Conservation (phyloP, 495 filamentous ascomycete species). For the Friedmanniomyces endolithicus region DNA sequence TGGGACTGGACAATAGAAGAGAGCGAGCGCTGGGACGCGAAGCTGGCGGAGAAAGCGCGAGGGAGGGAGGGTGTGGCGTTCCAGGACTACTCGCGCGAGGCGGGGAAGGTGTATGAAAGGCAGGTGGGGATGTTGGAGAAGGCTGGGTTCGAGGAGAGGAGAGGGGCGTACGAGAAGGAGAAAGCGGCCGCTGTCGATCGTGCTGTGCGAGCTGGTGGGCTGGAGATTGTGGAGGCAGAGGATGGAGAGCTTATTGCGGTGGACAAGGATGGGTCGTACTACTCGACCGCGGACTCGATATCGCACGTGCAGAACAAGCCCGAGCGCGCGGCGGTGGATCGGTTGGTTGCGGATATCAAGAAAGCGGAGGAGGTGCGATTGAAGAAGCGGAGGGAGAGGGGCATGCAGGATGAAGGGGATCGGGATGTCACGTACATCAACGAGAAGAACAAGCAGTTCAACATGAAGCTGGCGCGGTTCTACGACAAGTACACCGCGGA, state of each 20-base stretch:
- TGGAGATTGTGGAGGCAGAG: constrained; percentile 87
- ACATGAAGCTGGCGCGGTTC: constrained; percentile 86
- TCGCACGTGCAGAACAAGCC: constrained; percentile 78
- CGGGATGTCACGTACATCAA: constrained; percentile 97
- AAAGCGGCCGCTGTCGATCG: constrained; percentile 75
- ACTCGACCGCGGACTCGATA: constrained; percentile 69
- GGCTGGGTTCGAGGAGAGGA: constrained; percentile 35
- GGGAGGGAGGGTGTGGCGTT: constrained; percentile 81
- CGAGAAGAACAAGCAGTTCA: constrained; percentile 98
- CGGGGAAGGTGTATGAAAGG: constrained; percentile 83
- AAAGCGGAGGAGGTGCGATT: constrained; percentile 79
- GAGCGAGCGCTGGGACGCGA: constrained; percentile 82
- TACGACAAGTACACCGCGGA: constrained; percentile 98
- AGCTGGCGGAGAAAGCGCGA: constrained; percentile 70
- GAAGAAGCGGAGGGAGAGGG: constrained; percentile 69
- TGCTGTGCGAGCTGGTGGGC: constrained; percentile 62
- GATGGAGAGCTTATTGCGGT: constrained; percentile 90
- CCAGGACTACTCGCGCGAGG: constrained; percentile 76
- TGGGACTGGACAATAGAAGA: constrained; percentile 99
- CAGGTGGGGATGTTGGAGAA: constrained; percentile 53
- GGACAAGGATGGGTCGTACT: constrained; percentile 81
- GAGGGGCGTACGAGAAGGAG: constrained; percentile 71
- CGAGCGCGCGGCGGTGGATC: constrained; percentile 78
- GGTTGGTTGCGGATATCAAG: constrained; percentile 69
- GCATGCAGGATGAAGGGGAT: constrained; percentile 49